Percentiles rank a stretch among this genome's conserved stretches.
Evolutionary conservation across 805 yeast genomes (phyloP).

Genomic region (Yamadazyma akitaensis): DNA sequence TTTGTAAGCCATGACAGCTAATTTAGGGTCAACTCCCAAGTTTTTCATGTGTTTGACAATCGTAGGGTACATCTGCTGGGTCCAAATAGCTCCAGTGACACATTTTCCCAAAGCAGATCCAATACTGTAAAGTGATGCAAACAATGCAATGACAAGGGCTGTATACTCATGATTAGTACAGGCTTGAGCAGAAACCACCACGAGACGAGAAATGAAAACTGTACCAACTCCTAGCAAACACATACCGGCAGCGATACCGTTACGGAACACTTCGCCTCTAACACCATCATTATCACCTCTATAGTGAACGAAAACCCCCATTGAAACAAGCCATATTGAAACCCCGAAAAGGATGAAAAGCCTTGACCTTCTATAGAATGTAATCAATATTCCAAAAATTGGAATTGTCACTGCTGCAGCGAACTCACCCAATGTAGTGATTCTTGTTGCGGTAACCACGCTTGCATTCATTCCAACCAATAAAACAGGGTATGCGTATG

Average conservation of each 20-base stretch:
- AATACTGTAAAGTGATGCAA: conserved; percentile 54
- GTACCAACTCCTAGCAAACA: conserved; percentile 70
- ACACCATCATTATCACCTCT: conserved; percentile 44
- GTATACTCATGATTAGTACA: conserved; percentile 59
- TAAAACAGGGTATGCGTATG: conserved; percentile 64
- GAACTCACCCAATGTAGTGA: conserved; percentile 58
- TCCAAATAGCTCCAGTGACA: conserved; percentile 71
- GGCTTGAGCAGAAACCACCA: conserved; percentile 59
- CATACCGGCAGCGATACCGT: conserved; percentile 63
- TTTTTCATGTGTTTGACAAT: conserved; percentile 29
- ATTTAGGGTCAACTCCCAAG: conserved; percentile 23
- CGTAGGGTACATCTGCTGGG: conserved; percentile 48
- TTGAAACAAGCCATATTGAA: conserved; percentile 53
- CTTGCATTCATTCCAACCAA: conserved; percentile 61
- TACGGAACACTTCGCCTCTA: conserved; percentile 9
- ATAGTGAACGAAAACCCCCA: conserved; percentile 57
- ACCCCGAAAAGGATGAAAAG: conserved; percentile 59
- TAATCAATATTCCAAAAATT: conserved; percentile 51
- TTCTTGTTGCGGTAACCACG: conserved; percentile 60
- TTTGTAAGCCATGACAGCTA: conserved; percentile 27
- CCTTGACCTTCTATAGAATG: conserved; percentile 52
- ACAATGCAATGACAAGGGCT: conserved; percentile 59
- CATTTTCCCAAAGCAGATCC: conserved; percentile 64
- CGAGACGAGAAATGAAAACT: conserved; percentile 64
- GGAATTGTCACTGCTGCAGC: conserved; percentile 62